phyloP scores from a whole-genome alignment of 306 rosid species.

The Psophocarpus tetragonolobus region DNA sequence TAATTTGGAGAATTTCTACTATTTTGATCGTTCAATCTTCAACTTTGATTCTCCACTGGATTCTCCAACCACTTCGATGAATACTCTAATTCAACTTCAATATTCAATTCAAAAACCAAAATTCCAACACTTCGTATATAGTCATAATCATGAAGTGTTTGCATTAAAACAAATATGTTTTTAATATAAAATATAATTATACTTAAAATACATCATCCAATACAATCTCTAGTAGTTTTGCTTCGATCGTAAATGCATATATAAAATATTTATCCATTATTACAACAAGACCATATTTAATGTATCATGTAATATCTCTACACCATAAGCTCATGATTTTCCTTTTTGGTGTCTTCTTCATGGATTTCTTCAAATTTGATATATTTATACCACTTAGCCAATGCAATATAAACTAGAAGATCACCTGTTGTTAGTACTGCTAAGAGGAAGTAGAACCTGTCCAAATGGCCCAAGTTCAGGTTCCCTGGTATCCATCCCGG shows the following conservation, averaged over 20 bases:
- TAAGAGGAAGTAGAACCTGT: neutral
- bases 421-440: neutral
- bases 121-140: too few relatives aligned
- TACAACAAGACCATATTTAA: neutral
- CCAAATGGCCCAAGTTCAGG: constrained; percentile 33
- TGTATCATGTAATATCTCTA: neutral
- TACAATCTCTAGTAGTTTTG: neutral
- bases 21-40: too few relatives aligned
- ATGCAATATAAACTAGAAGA: neutral
- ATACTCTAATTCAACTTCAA: too few relatives aligned
- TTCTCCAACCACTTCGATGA: too few relatives aligned
- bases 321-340: neutral
- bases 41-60: too few relatives aligned
- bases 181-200: neutral
- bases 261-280: neutral
- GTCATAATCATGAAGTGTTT: neutral
- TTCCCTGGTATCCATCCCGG: constrained; percentile 84
- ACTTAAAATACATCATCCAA: neutral
- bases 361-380: neutral
- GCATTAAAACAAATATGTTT: neutral
- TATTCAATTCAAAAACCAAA: too few relatives aligned
- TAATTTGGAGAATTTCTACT: too few relatives aligned
- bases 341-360: neutral
- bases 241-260: neutral
- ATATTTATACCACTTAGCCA: constrained; percentile 3